Conservation (phyloP, 768 basidiomycete species). For the Polyporus arcularius region DNA sequence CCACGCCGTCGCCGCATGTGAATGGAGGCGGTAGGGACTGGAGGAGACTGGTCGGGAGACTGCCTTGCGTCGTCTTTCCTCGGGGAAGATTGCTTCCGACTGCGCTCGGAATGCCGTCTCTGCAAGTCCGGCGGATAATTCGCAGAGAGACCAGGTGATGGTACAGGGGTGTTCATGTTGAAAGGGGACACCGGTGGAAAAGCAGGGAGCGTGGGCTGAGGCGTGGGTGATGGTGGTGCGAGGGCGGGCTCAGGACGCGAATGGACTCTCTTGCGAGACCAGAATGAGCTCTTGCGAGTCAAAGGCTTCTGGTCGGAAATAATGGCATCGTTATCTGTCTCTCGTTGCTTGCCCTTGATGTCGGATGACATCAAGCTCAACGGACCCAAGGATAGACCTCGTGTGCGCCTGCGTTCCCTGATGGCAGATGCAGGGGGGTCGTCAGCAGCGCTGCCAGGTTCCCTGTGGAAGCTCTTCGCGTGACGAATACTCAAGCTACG, state of each 20-base stretch:
- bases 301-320: conserved; percentile 41
- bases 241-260: conserved; percentile 28
- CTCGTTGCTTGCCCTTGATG: conserved; percentile 46
- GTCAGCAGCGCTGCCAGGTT: conserved; percentile 29
- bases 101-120: conserved; percentile 44
- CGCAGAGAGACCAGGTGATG: conserved; percentile 25
- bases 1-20: conserved; percentile 17
- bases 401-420: conserved; percentile 36
- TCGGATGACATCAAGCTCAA: conserved; percentile 39
- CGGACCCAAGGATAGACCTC: conserved; percentile 62
- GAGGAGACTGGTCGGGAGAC: background rate
- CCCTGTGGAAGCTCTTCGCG: conserved; percentile 54
- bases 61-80: conserved; percentile 16
- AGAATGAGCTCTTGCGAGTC: conserved; percentile 66
- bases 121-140: conserved; percentile 37
- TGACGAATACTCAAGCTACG: conserved; percentile 39
- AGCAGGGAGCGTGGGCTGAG: conserved; percentile 36
- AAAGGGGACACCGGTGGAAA: conserved; percentile 48
- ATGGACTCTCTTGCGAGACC: conserved; percentile 51
- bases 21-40: conserved; percentile 4
- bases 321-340: conserved; percentile 31
- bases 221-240: conserved; percentile 29
- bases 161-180: conserved; percentile 33
- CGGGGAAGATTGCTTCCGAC: conserved; percentile 12
- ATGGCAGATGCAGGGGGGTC: conserved; percentile 24